These are phyloP conservation scores for Elsinoe batatas DNA, from an alignment of 2,329 filamentous ascomycete genomes.

Conservation along the genomic window DNA sequence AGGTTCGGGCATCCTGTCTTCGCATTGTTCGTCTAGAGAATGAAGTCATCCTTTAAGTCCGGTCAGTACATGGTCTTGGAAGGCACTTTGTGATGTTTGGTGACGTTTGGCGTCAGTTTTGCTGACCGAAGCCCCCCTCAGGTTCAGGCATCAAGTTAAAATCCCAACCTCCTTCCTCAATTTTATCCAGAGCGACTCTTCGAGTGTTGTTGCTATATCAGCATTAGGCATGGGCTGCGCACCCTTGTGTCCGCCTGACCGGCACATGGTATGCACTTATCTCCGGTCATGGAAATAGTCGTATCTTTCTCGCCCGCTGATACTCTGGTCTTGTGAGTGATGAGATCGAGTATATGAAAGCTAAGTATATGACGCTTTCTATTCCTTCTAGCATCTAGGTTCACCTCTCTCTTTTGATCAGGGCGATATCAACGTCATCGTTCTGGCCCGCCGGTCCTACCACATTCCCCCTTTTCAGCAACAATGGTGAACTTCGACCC, in stretches of 20 bases:
- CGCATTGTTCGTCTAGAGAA: neutral
- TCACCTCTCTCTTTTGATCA: neutral
- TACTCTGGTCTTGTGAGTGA: neutral
- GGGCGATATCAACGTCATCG: neutral
- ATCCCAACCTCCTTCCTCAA: too few relatives aligned
- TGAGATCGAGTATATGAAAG: neutral
- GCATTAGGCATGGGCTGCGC: too few relatives aligned
- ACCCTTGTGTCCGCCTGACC: too few relatives aligned
- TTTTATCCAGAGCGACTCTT: too few relatives aligned
- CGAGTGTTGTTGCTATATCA: too few relatives aligned
- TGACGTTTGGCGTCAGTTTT: too few relatives aligned
- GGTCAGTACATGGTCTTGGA: too few relatives aligned
- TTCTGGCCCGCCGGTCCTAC: neutral
- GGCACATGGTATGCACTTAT: neutral
- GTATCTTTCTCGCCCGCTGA: neutral
- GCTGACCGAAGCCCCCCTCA: too few relatives aligned
- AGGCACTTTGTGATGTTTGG: too few relatives aligned
- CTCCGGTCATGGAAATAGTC: neutral
- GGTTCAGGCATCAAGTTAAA: too few relatives aligned
- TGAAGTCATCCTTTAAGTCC: neutral
- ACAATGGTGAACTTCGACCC: conserved; percentile 17
- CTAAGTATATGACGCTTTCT: neutral
- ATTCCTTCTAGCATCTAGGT: too few relatives aligned
- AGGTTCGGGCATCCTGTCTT: conserved; percentile 7
- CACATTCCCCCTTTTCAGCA: neutral